phyloP scores from a whole-genome alignment of 208 protist species.

The Trypanosoma melophagium region DNA sequence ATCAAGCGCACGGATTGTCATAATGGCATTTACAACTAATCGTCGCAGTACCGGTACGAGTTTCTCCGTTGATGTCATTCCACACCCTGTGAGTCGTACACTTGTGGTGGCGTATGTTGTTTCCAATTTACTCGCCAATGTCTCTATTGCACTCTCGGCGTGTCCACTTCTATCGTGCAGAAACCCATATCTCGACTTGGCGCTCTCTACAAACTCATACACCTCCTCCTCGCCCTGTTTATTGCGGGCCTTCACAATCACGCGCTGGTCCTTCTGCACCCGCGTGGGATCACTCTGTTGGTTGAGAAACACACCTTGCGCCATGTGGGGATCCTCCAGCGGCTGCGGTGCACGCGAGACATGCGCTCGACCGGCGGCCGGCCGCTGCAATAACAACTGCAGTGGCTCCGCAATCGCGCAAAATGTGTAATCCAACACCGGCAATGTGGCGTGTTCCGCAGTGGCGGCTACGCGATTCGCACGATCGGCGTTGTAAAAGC shows the following conservation, averaged over 20 bases:
- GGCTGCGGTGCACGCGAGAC: constrained; percentile 29
- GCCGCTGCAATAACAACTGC: constrained; percentile 41
- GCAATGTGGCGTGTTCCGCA: constrained; percentile 14
- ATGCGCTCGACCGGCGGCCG: constrained; percentile 54
- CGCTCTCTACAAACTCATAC: constrained; percentile 72
- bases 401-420: constrained; percentile 32
- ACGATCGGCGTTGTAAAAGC: constrained; percentile 54
- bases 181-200: constrained; percentile 42
- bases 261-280: constrained; percentile 28
- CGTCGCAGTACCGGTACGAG: constrained; percentile 67
- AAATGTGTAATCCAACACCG: constrained; percentile 36
- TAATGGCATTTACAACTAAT: constrained; percentile 69
- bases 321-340: constrained; percentile 43
- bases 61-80: constrained; percentile 50
- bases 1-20: constrained; percentile 76
- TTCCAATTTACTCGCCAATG: constrained; percentile 24
- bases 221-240: constrained; percentile 87
- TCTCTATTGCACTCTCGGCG: constrained; percentile 10
- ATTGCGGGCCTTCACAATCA: constrained; percentile 85
- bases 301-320: constrained; percentile 75
- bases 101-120: constrained; percentile 57
- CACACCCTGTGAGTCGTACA: constrained; percentile 68
- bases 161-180: constrained; percentile 23
- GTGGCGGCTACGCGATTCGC: constrained; percentile 23
- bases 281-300: constrained; percentile 63